These are phyloP conservation scores for Fusarium secorum DNA, from an alignment of 2,329 filamentous ascomycete genomes.

Conservation along the genomic window DNA sequence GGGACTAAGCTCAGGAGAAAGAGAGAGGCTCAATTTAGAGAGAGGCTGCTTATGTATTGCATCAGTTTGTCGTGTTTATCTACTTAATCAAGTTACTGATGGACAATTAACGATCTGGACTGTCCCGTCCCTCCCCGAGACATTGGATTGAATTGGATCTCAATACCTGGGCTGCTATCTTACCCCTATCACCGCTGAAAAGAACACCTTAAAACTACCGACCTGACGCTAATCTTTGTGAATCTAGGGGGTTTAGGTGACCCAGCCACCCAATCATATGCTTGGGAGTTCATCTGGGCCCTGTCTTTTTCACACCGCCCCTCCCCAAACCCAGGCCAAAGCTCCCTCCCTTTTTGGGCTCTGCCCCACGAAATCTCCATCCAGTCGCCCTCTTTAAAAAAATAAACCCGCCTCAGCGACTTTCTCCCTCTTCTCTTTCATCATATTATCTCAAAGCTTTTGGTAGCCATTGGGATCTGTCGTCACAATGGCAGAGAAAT, in stretches of 20 bases:
- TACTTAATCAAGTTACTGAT: not conserved
- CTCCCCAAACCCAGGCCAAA: conserved; percentile 25
- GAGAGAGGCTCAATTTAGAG: not conserved
- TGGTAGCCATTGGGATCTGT: conserved; percentile 41
- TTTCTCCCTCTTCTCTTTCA: conserved; percentile 22
- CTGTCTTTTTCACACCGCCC: conserved; percentile 33
- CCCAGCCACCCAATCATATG: conserved; percentile 10
- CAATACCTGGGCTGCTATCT: not conserved
- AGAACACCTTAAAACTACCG: conserved; percentile 30
- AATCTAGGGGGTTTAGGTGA: conserved; percentile 2
- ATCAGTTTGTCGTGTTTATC: not conserved
- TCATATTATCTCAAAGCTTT: conserved; percentile 27
- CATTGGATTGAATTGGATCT: conserved; percentile 16
- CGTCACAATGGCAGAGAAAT: conserved; percentile 48
- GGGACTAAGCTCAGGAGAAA: not conserved
- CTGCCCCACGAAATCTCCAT: conserved; percentile 33
- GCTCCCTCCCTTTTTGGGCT: conserved; percentile 27
- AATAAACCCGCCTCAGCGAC: conserved; percentile 29
- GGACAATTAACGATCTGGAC: not conserved
- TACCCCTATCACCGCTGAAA: conserved; percentile 18
- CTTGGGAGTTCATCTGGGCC: not conserved
- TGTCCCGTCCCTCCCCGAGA: conserved; percentile 4
- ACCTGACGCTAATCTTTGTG: conserved; percentile 17
- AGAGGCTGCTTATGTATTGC: not conserved
- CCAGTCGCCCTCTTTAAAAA: conserved; percentile 17